Base-by-base conservation (phyloP, 176 grass and related monocot genomes). In the Puccinellia tenuiflora region DNA sequence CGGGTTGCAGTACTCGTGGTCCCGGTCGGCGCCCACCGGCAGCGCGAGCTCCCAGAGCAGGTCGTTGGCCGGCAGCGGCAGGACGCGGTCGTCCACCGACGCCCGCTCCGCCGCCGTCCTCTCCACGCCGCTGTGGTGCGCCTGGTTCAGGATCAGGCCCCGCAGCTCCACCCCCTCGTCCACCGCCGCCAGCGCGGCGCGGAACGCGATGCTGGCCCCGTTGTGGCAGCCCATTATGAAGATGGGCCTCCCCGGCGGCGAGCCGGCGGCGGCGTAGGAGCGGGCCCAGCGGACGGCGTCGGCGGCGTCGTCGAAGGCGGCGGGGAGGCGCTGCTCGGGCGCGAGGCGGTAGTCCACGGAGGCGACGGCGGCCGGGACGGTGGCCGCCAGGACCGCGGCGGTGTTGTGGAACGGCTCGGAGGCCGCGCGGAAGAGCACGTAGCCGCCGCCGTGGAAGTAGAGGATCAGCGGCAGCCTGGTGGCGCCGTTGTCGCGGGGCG, bases 31-130 rank as follows among this genome's bases (percentile, higher is more conserved):
- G 60, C 90, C 92, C 16, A 83, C 7, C 37, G 95, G 92, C 82
- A 95, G 85, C 18, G 92, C 75, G n/a, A 98, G 86, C 68, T 98
- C 92, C 95, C 92, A 98, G 75, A 98, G 87, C 61, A 95, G 81
- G 80, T 98, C 92, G 71, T 93, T 95, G 3, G 62, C 90, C 5
- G 86, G 59, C 9, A 98, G 90, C 74, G 96, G 86, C 50, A 98
- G 26, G 38, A 95, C 76, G 79, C 82, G 90, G 85, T 93, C 95
- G 63, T 91, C 50, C 60, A 88, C 78, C 4, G 90, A 83, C 29
- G 73, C 82, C 39, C 9, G 78, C 82, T 95, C 96, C 3, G 96
- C 90, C n/a, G 84, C 79, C 48, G 96, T 90, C 71, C 96, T 52
- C 60, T 73, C 48, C 11, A 78, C 73, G 54, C 96, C 96, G 40